Conservation (phyloP, 73 alveolate species). For the Paramecium octaurelia region DNA sequence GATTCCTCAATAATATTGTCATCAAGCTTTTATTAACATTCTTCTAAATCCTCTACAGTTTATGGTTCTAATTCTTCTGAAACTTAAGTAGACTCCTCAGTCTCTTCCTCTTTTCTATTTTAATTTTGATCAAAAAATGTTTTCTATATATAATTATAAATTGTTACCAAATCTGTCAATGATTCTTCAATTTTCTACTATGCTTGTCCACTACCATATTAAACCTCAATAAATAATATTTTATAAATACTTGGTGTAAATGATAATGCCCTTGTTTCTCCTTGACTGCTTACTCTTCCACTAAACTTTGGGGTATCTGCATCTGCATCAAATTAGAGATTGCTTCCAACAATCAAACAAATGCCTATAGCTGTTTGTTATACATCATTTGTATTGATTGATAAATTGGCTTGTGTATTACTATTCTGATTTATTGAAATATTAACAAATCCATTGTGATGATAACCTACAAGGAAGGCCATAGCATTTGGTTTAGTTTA, state of each 20-base stretch:
- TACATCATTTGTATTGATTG: background rate
- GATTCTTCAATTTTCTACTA: background rate
- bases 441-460: background rate
- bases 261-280: background rate
- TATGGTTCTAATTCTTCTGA: background rate
- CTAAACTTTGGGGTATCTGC: background rate
- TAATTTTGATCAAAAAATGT: background rate
- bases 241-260: background rate
- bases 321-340: background rate
- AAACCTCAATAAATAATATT: conserved; percentile 14
- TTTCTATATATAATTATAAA: background rate
- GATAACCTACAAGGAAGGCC: background rate
- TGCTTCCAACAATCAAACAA: background rate
- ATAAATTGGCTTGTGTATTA: background rate
- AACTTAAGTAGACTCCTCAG: background rate
- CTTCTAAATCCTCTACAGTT: background rate
- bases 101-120: background rate
- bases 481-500: background rate
- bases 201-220: background rate
- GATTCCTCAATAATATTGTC: background rate
- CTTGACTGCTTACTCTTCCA: background rate
- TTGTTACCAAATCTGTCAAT: background rate
- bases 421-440: background rate
- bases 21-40: background rate
- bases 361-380: background rate